Evolutionary conservation across 2,329 filamentous ascomycete genomes (phyloP).

Genomic region (Claviceps spartinae): DNA sequence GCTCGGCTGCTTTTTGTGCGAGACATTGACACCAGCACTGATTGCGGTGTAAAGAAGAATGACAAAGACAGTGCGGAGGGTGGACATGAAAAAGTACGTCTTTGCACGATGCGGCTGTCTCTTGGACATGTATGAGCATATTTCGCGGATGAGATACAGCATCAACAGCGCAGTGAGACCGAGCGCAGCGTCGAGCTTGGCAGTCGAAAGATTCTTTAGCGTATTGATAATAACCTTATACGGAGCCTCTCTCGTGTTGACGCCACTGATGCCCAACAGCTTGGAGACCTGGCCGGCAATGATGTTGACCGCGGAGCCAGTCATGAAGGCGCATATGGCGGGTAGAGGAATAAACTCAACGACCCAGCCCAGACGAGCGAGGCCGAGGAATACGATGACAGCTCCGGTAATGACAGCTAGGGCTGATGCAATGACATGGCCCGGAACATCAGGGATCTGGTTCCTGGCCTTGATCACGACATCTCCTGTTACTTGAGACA

Average conservation of each 20-base stretch:
- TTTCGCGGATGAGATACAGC: constrained; percentile 52
- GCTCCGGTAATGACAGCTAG: constrained; percentile 34
- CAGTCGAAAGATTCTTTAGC: constrained; percentile 29
- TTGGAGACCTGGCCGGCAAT: constrained; percentile 35
- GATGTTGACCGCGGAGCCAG: constrained; percentile 37
- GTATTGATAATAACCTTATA: constrained; percentile 39
- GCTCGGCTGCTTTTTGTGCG: constrained; percentile 38
- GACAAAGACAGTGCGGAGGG: constrained; percentile 66
- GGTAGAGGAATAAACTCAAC: constrained; percentile 41
- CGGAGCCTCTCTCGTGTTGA: constrained; percentile 35
- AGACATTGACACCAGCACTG: constrained; percentile 55
- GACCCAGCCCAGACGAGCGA: constrained; percentile 38
- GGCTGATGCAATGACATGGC: constrained; percentile 32
- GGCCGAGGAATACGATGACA: constrained; percentile 34
- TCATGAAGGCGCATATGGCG: constrained; percentile 41
- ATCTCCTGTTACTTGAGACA: constrained; percentile 38
- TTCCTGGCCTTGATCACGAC: constrained; percentile 28
- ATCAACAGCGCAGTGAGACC: constrained; percentile 55
- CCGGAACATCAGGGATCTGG: constrained; percentile 23
- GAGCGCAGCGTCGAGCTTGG: constrained; percentile 57
- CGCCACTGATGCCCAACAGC: constrained; percentile 34
- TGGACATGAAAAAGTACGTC: constrained; percentile 65
- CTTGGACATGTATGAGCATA: constrained; percentile 50
- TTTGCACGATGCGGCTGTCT: constrained; percentile 53
- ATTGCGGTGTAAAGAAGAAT: constrained; percentile 70